These are phyloP conservation scores for Zasmidium angulare DNA, from an alignment of 2,329 filamentous ascomycete genomes.

Conservation along the genomic window DNA sequence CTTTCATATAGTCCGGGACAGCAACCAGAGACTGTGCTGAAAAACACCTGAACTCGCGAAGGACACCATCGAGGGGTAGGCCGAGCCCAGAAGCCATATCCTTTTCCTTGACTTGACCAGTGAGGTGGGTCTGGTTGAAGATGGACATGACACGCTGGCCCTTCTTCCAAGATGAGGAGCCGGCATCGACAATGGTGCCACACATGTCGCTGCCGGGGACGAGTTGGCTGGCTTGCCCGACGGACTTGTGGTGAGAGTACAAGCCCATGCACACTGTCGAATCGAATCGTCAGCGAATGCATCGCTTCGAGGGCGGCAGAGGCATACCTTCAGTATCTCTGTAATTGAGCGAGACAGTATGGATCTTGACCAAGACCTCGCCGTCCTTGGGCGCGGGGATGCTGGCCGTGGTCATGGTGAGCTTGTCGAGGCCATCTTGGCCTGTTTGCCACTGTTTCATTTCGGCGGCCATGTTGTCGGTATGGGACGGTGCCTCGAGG, in stretches of 20 bases:
- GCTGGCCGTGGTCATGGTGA: constrained; percentile 36
- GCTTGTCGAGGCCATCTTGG: constrained; percentile 45
- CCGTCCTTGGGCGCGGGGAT: constrained; percentile 38
- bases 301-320: background rate
- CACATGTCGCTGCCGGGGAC: constrained; percentile 72
- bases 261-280: constrained; percentile 65
- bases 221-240: constrained; percentile 45
- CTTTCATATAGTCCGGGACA: constrained; percentile 56
- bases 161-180: constrained; percentile 49
- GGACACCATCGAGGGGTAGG: constrained; percentile 57
- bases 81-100: constrained; percentile 61
- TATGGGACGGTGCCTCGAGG: background rate
- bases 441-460: constrained; percentile 39
- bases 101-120: constrained; percentile 58
- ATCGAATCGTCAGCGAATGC: background rate
- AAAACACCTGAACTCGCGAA: constrained; percentile 62
- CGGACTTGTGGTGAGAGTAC: constrained; percentile 57
- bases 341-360: constrained; percentile 56
- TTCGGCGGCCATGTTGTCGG: constrained; percentile 4
- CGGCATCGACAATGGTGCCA: constrained; percentile 57
- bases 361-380: constrained; percentile 53
- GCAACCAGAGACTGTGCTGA: constrained; percentile 56
- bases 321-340: constrained; percentile 49
- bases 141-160: constrained; percentile 68
- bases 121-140: constrained; percentile 58